phyloP scores from a whole-genome alignment of 805 yeast genomes.

The Candida pseudofarinosa region DNA sequence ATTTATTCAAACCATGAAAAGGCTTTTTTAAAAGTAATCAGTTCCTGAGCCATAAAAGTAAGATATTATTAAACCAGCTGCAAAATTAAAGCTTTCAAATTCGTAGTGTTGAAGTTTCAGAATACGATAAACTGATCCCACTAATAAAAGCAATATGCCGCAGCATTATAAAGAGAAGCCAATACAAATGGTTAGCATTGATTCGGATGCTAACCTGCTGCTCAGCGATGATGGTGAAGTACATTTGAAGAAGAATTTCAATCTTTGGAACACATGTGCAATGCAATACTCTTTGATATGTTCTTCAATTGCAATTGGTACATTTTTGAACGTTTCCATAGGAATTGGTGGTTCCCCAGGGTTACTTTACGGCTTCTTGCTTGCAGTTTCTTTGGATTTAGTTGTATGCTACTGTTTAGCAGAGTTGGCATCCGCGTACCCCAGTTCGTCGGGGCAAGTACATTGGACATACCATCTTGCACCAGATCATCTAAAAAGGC shows the following conservation, averaged over 20 bases:
- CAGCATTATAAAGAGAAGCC: not conserved
- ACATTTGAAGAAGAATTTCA: slow-evolving; percentile 11
- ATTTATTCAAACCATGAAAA: no score
- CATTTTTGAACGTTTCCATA: slow-evolving; percentile 17
- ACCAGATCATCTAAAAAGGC: slow-evolving; percentile 16
- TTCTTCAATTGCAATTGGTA: slow-evolving; percentile 18
- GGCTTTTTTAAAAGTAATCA: no score
- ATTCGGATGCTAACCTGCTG: not conserved
- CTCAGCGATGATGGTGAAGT: not conserved
- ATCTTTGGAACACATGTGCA: slow-evolving; percentile 13
- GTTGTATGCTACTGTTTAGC: slow-evolving; percentile 17
- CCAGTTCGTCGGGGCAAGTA: slow-evolving; percentile 30
- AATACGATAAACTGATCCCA: no score
- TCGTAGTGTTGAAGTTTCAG: no score
- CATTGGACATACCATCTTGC: slow-evolving; percentile 31
- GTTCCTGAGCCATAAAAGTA: no score
- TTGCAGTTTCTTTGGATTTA: slow-evolving; percentile 14
- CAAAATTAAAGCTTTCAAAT: no score
- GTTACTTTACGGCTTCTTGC: slow-evolving; percentile 17
- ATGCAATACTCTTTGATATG: slow-evolving; percentile 17
- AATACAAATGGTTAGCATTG: not conserved
- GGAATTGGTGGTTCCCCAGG: slow-evolving; percentile 21
- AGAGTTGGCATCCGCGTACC: slow-evolving; percentile 31
- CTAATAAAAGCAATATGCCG: no score
- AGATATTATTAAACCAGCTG: no score